phyloP scores from a whole-genome alignment of 225 moss, liverwort and hornwort genomes.

The Straminergon stramineum region DNA sequence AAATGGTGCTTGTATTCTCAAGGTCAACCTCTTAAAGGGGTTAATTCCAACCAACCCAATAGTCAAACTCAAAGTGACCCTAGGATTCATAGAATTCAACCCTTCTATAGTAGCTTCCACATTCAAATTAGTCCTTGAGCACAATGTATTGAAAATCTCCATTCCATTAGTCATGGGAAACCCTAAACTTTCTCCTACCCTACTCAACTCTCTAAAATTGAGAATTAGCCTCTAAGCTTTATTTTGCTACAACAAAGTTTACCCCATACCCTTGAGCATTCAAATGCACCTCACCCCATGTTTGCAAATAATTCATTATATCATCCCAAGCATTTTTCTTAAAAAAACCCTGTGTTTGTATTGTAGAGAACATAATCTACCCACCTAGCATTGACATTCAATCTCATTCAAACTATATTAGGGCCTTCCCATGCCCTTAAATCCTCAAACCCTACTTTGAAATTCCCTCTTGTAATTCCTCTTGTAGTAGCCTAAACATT shows the following conservation, averaged over 20 bases:
- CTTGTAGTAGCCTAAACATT: too few relatives aligned
- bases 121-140: neutral
- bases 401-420: too few relatives aligned
- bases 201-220: neutral
- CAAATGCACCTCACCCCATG: too few relatives aligned
- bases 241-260: too few relatives aligned
- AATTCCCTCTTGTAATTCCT: too few relatives aligned
- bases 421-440: too few relatives aligned
- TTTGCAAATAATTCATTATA: neutral
- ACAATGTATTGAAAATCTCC: neutral
- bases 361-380: neutral
- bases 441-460: too few relatives aligned
- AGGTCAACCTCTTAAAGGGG: too few relatives aligned
- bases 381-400: too few relatives aligned
- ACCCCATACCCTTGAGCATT: too few relatives aligned
- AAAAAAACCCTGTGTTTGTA: neutral
- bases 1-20: too few relatives aligned
- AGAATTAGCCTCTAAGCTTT: neutral
- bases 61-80: neutral
- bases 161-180: neutral
- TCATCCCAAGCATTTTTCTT: neutral
- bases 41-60: neutral
- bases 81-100: neutral
- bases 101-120: neutral
- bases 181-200: neutral